A percentile compares a stretch with the other conserved stretches of the same genome.
phyloP scores from a whole-genome alignment of 768 basidiomycete genomes.

The Podaxis sp. region DNA sequence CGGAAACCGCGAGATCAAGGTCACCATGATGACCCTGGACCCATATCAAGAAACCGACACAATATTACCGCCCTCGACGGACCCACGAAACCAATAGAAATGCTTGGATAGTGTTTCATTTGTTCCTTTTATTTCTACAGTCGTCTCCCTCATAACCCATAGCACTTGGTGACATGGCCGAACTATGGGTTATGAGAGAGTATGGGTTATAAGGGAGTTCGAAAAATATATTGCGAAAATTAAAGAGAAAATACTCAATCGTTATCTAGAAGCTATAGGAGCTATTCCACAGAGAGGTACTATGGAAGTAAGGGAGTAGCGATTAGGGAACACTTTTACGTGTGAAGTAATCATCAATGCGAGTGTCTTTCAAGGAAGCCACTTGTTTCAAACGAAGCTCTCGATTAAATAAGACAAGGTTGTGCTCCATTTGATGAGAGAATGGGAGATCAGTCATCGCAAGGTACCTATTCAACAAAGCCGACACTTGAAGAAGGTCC shows the following conservation, averaged over 20 bases:
- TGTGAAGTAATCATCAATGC: background rate
- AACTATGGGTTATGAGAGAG: background rate
- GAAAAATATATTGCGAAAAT: background rate
- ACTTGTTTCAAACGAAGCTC: background rate
- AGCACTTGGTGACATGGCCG: background rate
- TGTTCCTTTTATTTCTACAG: too few species aligned
- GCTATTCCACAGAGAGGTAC: background rate
- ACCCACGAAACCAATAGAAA: too few species aligned
- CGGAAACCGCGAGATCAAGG: too few species aligned
- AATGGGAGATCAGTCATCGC: background rate
- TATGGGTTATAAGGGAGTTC: background rate
- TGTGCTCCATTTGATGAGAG: background rate
- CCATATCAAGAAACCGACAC: too few species aligned
- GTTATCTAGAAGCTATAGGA: background rate
- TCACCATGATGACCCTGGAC: too few species aligned
- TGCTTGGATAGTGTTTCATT: too few species aligned
- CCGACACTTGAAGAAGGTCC: background rate
- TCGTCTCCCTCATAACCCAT: background rate
- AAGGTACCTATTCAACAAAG: background rate
- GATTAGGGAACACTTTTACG: background rate
- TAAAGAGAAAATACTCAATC: background rate
- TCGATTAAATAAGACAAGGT: background rate
- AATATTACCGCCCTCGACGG: too few species aligned
- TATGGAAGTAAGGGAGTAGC: background rate
- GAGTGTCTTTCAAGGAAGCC: background rate